Evolutionary conservation across 306 rosid species (phyloP).

Genomic region (Geum urbanum): DNA sequence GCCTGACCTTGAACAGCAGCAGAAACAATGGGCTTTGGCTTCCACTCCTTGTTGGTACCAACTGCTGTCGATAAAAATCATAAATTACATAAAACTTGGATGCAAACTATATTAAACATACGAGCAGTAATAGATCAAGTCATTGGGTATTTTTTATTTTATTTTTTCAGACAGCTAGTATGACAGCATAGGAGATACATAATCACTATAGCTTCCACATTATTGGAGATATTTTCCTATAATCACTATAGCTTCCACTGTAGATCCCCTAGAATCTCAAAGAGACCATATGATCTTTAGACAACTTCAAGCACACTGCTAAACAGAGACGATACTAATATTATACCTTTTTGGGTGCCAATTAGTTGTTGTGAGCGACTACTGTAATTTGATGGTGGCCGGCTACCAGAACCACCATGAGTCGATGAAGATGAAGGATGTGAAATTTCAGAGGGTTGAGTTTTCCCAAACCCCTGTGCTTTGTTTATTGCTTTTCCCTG

Average conservation of each 20-base stretch:
- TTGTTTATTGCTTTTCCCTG: slow-evolving; percentile 53
- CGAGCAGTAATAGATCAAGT: neutral
- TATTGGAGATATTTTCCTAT: neutral
- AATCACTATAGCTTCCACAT: neutral
- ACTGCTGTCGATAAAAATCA: slow-evolving; percentile 49
- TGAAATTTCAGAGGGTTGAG: slow-evolving; percentile 42
- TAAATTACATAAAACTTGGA: slow-evolving; percentile 24
- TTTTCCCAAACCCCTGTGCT: slow-evolving; percentile 55
- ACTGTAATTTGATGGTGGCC: slow-evolving; percentile 69
- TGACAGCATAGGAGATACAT: neutral
- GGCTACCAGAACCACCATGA: slow-evolving; percentile 47
- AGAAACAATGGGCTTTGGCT: slow-evolving; percentile 66
- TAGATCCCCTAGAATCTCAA: neutral
- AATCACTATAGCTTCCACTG: neutral
- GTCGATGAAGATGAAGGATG: slow-evolving; percentile 44
- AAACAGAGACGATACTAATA: slow-evolving; percentile 8
- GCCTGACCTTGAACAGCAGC: slow-evolving; percentile 50
- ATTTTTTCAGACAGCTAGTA: neutral
- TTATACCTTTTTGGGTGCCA: slow-evolving; percentile 74
- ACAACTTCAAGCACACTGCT: neutral
- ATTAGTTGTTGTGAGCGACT: slow-evolving; percentile 56
- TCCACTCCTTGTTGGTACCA: slow-evolving; percentile 96
- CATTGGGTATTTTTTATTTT: neutral
- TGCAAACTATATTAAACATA: slow-evolving; percentile 23
- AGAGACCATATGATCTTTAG: slow-evolving; percentile 5